Evolutionary conservation across 352 stramenopile genomes (phyloP), one percentile per base, ranked within the genome.

Genomic region (Globisporangium nagaii): DNA sequence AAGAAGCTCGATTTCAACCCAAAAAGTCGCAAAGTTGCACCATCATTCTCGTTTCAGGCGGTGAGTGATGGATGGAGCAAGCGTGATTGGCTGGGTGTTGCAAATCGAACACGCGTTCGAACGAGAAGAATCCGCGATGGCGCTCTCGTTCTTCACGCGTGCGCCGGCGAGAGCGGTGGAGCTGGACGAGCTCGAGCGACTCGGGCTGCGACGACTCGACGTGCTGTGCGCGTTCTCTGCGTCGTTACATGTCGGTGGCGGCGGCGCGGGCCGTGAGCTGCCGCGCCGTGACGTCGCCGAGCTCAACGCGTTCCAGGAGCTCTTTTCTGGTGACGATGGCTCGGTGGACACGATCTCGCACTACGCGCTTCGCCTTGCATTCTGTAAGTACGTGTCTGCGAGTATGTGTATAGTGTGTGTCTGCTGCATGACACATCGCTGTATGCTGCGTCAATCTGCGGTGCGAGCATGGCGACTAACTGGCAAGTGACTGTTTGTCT

Each of bases 161-260:
- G 70, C 92, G 37, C 96, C 96, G 11, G 71, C 69, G 31, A 75
- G 83, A 30, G 84, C 96, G 57, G 73, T 98, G 42, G 84, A 76
- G 48, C 71, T 99, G 42, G 94, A 98, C 43, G 91, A 98, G 45
- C 95, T 99, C 67, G 84, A 98, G 67, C 61, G 88, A 32, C 82
- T 84, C 63, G 69, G 91, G 11, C 61, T 97, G 28, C 66, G 88
- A 55, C 71, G 96, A 9, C 15, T 88, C 6, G 55, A 70, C 15
- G 34, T 90, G n/a, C 56, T 93, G n/a, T 61, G 51, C 9, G 48
- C 54, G 30, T 25, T 82, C 13, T 6, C 20, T 10, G 37, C 40
- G 19, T 56, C 11, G 19, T 5, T 19, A 7, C 27, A 22, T n/a
- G n/a, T n/a, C n/a, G n/a, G n/a, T n/a, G n/a, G n/a, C 4, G 35